Evolutionary conservation across 805 yeast species (phyloP).

Genomic region (Tetrapisispora phaffii): DNA sequence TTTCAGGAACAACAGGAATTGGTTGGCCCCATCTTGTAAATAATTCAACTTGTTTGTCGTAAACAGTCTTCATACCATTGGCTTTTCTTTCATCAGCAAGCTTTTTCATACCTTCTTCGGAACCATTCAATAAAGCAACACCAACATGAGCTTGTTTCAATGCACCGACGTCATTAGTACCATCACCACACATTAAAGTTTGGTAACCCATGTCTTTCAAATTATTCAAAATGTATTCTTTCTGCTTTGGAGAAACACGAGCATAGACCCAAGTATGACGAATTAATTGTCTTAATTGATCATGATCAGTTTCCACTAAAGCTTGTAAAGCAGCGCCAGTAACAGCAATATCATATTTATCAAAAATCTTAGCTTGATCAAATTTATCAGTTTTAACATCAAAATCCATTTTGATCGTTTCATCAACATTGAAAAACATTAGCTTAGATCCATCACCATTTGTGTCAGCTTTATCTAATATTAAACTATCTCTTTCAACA

Average conservation of each 20-base stretch:
- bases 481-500: conserved; percentile 72
- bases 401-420: conserved; percentile 59
- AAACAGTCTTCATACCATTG: conserved; percentile 54
- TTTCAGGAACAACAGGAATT: conserved; percentile 69
- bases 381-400: conserved; percentile 39
- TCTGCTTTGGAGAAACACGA: conserved; percentile 92
- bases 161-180: conserved; percentile 99
- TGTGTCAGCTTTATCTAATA: conserved; percentile 68
- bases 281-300: conserved; percentile 61
- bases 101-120: conserved; percentile 86
- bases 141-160: conserved; percentile 97
- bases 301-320: conserved; percentile 44
- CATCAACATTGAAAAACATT: conserved; percentile 80
- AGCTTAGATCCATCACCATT: conserved; percentile 33
- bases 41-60: conserved; percentile 74
- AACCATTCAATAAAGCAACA: conserved; percentile 94
- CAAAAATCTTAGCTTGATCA: conserved; percentile 39
- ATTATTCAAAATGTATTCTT: conserved; percentile 78
- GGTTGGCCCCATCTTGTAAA: conserved; percentile 77
- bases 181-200: conserved; percentile 99
- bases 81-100: conserved; percentile 70
- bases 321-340: conserved; percentile 82
- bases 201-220: conserved; percentile 82
- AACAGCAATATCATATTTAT: conserved; percentile 72
- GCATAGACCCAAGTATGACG: conserved; percentile 95